phyloP scores from a whole-genome alignment of 371 early-diverging fungal genomes.

The Mortierella polycephala region DNA sequence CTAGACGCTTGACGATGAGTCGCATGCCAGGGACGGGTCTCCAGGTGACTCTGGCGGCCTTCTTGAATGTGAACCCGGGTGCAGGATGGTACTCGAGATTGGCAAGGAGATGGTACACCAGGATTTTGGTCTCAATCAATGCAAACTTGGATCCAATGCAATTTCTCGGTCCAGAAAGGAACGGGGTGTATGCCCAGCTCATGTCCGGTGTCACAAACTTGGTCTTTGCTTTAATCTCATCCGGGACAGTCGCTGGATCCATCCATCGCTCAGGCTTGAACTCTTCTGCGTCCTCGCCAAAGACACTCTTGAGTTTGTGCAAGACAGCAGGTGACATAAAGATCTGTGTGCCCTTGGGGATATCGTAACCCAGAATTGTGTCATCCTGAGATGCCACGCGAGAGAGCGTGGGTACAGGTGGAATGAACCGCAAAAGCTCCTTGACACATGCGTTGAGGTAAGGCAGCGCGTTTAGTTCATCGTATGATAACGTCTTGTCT shows the following conservation, averaged over 20 bases:
- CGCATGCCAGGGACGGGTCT: slow-evolving; percentile 54
- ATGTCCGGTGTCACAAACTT: slow-evolving; percentile 36
- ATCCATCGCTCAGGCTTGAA: slow-evolving; percentile 49
- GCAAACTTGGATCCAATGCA: slow-evolving; percentile 59
- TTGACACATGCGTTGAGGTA: slow-evolving; percentile 64
- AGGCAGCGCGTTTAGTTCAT: slow-evolving; percentile 58
- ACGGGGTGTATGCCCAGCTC: slow-evolving; percentile 65
- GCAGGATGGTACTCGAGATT: slow-evolving; percentile 52
- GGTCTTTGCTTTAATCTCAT: slow-evolving; percentile 8
- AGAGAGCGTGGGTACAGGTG: slow-evolving; percentile 61
- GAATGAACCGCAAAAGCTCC: slow-evolving; percentile 63
- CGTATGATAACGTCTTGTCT: slow-evolving; percentile 44
- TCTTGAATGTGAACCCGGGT: slow-evolving; percentile 48
- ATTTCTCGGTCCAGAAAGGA: slow-evolving; percentile 65
- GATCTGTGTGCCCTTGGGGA: slow-evolving; percentile 66
- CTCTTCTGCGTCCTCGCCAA: slow-evolving; percentile 41
- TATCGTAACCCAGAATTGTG: slow-evolving; percentile 55
- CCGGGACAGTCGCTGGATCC: slow-evolving; percentile 13
- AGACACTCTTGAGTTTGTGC: slow-evolving; percentile 55
- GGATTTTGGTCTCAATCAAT: slow-evolving; percentile 56
- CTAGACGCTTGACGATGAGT: slow-evolving; percentile 41
- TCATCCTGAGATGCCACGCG: slow-evolving; percentile 60
- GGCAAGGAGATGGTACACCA: slow-evolving; percentile 52
- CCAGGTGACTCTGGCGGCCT: slow-evolving; percentile 41
- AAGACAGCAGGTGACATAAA: slow-evolving; percentile 57